Evolutionary conservation across 2,329 filamentous ascomycete genomes (phyloP), one percentile per base, ranked within the genome.

Genomic region (Byssochlamys sp.): DNA sequence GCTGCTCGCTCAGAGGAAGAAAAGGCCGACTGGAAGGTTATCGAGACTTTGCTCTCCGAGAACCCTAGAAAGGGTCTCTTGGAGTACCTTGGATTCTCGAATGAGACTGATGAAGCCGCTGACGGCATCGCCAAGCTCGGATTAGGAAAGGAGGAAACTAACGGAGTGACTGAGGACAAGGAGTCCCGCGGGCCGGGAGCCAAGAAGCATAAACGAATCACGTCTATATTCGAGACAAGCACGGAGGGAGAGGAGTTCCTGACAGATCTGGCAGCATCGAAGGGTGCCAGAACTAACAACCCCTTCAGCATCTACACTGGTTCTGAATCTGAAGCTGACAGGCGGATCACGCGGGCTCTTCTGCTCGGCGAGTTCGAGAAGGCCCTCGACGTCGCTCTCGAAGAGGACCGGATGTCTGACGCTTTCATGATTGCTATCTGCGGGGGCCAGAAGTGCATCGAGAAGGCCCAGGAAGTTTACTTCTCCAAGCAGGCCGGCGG

Each of bases 371-470:
- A 95, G 62, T 99, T 99, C 67, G 85, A 91, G 58, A 88, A 88
- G 70, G 94, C 94, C 19, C 86, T 95, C 58, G 89, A 95, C 57
- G 84, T 96, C 55, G 96, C 91, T 66, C 77, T 99, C 14, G 86
- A 89, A 67, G 90, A 96, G 72, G 86, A 95, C 63, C 86, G 91
- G 55, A 85, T 97, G 71, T 94, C 94, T 0, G 94, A 99, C 75
- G 94, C 94, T 45, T 96, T 99, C 75, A 90, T 99, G 78, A 92
- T 99, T 69, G 94, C 95, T 52, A 96, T 97, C 67, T 97, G 91
- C 67, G 91, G 94, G 58, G 94, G 92, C 53, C 90, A 95, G 71
- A 88, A 91, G 63, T 88, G 95, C 59, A 87, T 97, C 50, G 90
- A 96, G 67, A 96, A 95, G 77, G 92, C 92, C 4, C 94, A 97